phyloP scores from a whole-genome alignment of 2,329 filamentous ascomycete species.

The Alternaria sp. region DNA sequence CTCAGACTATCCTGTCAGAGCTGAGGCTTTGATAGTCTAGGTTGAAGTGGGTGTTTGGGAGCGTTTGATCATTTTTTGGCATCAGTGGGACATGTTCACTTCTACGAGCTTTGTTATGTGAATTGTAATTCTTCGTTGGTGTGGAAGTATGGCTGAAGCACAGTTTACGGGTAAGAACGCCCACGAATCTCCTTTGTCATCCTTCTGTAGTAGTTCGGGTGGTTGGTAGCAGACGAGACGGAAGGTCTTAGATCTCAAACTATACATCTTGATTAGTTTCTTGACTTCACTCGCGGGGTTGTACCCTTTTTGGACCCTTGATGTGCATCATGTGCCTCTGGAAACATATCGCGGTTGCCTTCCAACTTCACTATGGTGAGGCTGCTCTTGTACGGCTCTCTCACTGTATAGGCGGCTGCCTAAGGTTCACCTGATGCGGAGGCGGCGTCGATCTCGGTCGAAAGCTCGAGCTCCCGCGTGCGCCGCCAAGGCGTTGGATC shows the following conservation, averaged over 20 bases:
- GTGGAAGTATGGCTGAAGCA: conserved; percentile 5
- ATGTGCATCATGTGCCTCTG: background rate
- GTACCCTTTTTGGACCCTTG: conserved; percentile 1
- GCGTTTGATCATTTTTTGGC: conserved; percentile 8
- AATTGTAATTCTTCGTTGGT: conserved; percentile 15
- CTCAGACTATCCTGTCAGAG: conserved; percentile 90
- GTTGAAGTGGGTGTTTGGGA: conserved; percentile 3
- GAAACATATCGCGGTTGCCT: background rate
- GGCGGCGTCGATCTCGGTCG: conserved; percentile 28
- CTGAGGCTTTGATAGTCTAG: conserved; percentile 53
- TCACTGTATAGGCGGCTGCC: conserved; percentile 15
- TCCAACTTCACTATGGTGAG: background rate
- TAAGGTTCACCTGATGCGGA: conserved; percentile 24
- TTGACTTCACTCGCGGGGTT: background rate
- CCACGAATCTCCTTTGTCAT: conserved; percentile 47
- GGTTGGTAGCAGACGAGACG: conserved; percentile 9
- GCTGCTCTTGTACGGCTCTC: background rate
- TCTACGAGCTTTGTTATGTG: conserved; percentile 15
- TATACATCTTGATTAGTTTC: conserved; percentile 1
- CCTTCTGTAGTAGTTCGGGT: conserved; percentile 11
- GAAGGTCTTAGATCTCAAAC: conserved; percentile 9
- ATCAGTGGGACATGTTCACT: conserved; percentile 10
- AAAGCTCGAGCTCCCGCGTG: conserved; percentile 38
- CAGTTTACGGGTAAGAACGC: conserved; percentile 18
- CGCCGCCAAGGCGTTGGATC: conserved; percentile 37